These are phyloP conservation scores for Parietichytrium sp. DNA, from an alignment of 108 stramenopile species.

Conservation along the genomic window DNA sequence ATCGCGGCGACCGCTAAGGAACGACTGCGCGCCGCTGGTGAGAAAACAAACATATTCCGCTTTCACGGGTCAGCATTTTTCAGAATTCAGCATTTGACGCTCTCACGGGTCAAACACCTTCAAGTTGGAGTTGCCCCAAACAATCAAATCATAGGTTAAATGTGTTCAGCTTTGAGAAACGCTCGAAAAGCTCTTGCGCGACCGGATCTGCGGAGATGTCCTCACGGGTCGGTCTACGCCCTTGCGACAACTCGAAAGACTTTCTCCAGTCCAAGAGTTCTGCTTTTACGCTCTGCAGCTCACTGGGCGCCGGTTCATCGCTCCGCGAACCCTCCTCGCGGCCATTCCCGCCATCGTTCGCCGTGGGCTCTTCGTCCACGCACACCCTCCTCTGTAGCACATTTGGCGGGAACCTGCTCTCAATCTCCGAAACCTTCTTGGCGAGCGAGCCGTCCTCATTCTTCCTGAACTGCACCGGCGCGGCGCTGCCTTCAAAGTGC, in stretches of 20 bases:
- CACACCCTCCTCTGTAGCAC: background rate
- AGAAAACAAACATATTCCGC: too few species aligned
- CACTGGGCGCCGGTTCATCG: background rate
- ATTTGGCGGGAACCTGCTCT: background rate
- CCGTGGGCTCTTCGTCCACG: conserved; percentile 18
- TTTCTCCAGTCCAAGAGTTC: background rate
- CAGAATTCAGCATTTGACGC: too few species aligned
- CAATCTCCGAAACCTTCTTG: background rate
- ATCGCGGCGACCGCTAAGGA: too few species aligned
- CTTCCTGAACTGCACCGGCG: background rate
- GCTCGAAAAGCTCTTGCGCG: background rate
- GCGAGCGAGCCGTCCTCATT: background rate
- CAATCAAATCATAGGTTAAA: too few species aligned
- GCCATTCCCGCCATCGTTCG: background rate
- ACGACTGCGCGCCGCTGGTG: too few species aligned
- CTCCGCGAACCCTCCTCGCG: background rate
- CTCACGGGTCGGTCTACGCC: conserved; percentile 6
- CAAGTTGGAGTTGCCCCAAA: too few species aligned
- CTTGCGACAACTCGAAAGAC: background rate
- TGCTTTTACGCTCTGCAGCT: background rate
- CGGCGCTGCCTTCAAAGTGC: background rate
- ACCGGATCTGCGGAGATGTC: background rate
- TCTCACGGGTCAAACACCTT: too few species aligned
- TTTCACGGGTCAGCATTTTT: too few species aligned
- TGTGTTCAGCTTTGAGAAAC: conserved; percentile 29